Base-by-base conservation (phyloP, 106 monocot genomes). In the Allium fistulosum region DNA sequence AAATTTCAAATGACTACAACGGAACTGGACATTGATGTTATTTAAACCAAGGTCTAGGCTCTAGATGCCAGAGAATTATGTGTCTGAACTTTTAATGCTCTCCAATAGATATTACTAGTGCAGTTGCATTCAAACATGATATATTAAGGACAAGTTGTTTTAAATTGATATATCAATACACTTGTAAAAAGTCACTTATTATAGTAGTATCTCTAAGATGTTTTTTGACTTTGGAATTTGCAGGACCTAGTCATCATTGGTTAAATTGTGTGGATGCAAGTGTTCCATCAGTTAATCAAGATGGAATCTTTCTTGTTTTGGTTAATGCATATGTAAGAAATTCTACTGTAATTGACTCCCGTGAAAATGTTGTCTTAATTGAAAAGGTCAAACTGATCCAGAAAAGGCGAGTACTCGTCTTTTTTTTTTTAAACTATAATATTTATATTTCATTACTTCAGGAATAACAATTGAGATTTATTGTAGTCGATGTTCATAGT, bases 241-340 rank as follows among this genome's bases (percentile, higher is more conserved):
- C 75, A 85, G 85, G 85, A 12, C 70, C 55, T 49, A 69, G 61
- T 70, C 78, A 85, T 81, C 37, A 28, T 68, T 85, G 81, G 85
- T 47, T 85, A 77, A 85, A 85, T 64, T 68, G 50, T n/a, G 27
- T 66, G 12, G 48, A 51, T 53, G 49, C 57, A 16, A 47, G 14
- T 4, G 55, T 48, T 26, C 51, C 28, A 15, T 18, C 51, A 9
- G 61, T 84, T 26, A 55, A 66, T 10, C 47, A 62, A 57, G 73
- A 76, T 60, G 72, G 65, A 57, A 53, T 66, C n/a, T 72, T 71
- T 65, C 62, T 85, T 61, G 57, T 76, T 27, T 59, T 81, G 66
- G 49, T 76, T 22, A 66, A 76, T 66, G 16, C 56, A 28, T 66
- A 22, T 49, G 5, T 53, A 59, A 22, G 57, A n/a, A 57, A 71